Percentiles rank a stretch among this genome's conserved stretches.
These are phyloP conservation scores for Adiantum capillusveneris DNA, from an alignment of 75 land plant genomes.

Conservation along the genomic window DNA sequence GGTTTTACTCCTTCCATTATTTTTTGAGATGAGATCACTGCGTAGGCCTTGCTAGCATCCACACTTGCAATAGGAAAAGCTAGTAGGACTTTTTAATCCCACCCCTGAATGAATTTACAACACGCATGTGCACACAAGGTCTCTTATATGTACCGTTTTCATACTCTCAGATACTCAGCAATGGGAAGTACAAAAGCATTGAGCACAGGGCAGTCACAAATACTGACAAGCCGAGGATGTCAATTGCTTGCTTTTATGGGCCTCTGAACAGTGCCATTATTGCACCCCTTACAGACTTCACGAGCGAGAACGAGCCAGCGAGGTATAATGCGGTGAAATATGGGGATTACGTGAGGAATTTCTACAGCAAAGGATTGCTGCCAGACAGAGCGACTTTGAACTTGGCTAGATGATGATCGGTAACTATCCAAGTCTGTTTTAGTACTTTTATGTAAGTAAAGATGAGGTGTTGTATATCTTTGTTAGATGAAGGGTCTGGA, in stretches of 20 bases:
- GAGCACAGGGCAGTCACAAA: conserved; percentile 57
- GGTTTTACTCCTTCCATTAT: conserved; percentile 18
- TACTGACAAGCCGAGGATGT: conserved; percentile 32
- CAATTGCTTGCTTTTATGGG: conserved; percentile 40
- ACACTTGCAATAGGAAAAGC: too few relatives aligned
- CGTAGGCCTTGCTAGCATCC: not conserved
- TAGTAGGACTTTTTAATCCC: too few relatives aligned
- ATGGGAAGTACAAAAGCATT: conserved; percentile 51
- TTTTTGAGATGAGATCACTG: not conserved
- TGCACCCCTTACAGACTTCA: conserved; percentile 21
- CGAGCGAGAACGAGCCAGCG: conserved; percentile 9
- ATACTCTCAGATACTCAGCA: conserved; percentile 73
- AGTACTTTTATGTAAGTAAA: too few relatives aligned
- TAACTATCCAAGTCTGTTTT: too few relatives aligned
- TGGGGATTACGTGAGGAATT: not conserved
- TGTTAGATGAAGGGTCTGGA: too few relatives aligned
- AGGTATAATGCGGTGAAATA: not conserved
- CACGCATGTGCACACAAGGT: too few relatives aligned
- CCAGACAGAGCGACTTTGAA: too few relatives aligned
- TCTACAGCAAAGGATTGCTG: not conserved
- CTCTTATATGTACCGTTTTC: too few relatives aligned
- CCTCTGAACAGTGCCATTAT: not conserved
- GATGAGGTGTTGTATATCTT: too few relatives aligned
- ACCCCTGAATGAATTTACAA: too few relatives aligned
- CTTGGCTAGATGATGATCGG: too few relatives aligned